phyloP scores from a whole-genome alignment of 148 eudicot species.

The Fagopyrum esculentum region DNA sequence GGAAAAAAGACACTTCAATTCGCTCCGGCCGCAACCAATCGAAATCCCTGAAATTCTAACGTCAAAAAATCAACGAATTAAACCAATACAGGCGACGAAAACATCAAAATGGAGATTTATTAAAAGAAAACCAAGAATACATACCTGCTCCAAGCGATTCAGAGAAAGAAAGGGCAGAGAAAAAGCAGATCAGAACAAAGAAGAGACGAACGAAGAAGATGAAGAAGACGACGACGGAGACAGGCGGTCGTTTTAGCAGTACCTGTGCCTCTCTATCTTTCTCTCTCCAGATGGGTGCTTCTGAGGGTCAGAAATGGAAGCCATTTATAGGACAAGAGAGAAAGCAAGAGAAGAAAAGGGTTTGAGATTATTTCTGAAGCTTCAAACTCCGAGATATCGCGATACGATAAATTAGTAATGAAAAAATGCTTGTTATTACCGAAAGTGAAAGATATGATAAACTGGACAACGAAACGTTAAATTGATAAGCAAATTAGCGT shows the following conservation, averaged over 20 bases:
- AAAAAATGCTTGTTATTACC: not conserved
- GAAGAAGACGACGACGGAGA: constrained; percentile 17
- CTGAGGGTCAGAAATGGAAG: constrained; percentile 26
- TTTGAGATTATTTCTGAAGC: constrained; percentile 15
- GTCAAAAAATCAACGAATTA: not conserved
- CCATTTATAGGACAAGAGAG: constrained; percentile 26
- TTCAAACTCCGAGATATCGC: constrained; percentile 3
- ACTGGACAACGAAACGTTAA: not conserved
- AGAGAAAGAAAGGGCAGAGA: not conserved
- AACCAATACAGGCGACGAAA: not conserved
- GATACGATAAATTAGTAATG: not conserved
- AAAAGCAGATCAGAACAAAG: constrained; percentile 29
- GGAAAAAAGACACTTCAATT: constrained; percentile 1
- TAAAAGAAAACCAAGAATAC: not conserved
- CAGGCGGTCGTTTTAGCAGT: constrained; percentile 17
- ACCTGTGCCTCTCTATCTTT: constrained; percentile 17
- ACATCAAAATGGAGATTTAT: constrained; percentile 4
- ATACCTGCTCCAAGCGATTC: constrained; percentile 17
- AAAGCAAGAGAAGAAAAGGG: constrained; percentile 21
- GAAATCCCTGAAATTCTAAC: constrained; percentile 20
- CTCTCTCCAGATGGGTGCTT: constrained; percentile 23
- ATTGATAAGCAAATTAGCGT: constrained; percentile 8
- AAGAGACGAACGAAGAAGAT: not conserved
- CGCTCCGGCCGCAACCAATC: constrained; percentile 6
- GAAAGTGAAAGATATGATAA: not conserved